Evolutionary conservation across 352 stramenopile genomes (phyloP).

Genomic region (Thalassiosira oceanica): DNA sequence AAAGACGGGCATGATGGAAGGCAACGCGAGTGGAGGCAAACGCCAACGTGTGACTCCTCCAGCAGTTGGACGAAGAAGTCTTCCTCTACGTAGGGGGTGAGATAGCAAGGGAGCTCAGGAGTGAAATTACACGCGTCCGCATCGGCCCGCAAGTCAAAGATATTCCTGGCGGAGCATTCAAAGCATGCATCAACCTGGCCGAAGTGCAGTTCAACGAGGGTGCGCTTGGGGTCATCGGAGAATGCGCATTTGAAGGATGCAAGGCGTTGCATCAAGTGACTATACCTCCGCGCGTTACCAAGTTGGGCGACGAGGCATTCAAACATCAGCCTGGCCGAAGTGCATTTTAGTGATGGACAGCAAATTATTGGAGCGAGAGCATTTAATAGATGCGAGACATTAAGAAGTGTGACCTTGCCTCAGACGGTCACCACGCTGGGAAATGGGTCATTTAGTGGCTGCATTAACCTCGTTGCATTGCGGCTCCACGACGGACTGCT

Average conservation of each 20-base stretch:
- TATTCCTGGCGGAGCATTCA: not conserved
- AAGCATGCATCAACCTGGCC: not conserved
- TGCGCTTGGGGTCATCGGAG: not conserved
- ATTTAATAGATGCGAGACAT: not conserved
- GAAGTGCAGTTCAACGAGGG: not conserved
- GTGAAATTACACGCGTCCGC: not conserved
- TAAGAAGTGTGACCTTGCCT: not conserved
- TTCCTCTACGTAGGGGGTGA: no score
- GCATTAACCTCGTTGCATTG: not conserved
- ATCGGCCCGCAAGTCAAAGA: not conserved
- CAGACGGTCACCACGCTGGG: not conserved
- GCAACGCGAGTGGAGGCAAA: no score
- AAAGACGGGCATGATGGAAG: no score
- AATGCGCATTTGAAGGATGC: not conserved
- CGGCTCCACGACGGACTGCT: not conserved
- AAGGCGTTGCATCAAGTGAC: not conserved
- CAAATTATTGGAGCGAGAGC: not conserved
- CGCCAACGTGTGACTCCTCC: no score
- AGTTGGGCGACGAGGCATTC: not conserved
- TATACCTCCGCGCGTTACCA: not conserved
- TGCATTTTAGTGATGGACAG: not conserved
- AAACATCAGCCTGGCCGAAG: not conserved
- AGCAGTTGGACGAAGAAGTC: no score
- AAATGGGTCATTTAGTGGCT: not conserved
- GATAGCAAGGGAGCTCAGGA: no score